Base-by-base conservation (phyloP, 768 basidiomycete species). In the Lentinus brumalis region DNA sequence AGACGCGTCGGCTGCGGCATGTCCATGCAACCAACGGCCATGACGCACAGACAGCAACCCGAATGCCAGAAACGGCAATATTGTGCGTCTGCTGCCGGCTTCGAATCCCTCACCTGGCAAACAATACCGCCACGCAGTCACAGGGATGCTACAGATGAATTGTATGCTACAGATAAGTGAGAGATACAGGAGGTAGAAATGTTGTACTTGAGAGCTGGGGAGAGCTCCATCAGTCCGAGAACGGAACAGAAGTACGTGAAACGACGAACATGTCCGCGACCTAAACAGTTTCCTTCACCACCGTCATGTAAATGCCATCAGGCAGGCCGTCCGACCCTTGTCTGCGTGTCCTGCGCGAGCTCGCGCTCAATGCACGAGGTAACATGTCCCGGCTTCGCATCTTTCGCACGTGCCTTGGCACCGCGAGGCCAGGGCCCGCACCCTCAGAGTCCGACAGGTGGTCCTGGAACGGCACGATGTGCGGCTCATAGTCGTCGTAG, bases 261-360 rank as follows among this genome's bases (percentile, higher is more conserved):
- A 51, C 10, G 40, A 41, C 16, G 16, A 10, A 10, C 16, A 41
- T 44, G 42, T 16, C 15, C 18, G 2, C 42, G 6, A 44, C 42
- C 21, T 49, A 67, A 30, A 64, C 64, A 3, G 67, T 71, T 63
- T 71, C 70, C 46, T 67, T 63, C 53, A 71, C 70, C 39, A 71
- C 70, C 29, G 69, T 70, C 70, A 71, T 70, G 56, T 69, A 70
- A 42, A 71, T 66, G 46, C 61, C 70, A 7, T 65, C 70, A 11
- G 55, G 58, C 41, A 50, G 41, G 26, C 45, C 57, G 16, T 60
- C 53, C 40, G 64, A 63, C 56, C 50, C 66, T 47, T 55, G 46
- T 55, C 49, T 54, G 50, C 56, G 61, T 39, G 49, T 55, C 46
- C 44, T 10, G 12, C 62, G 57, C 56, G 54, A 51, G 41, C 62